A percentile compares a stretch with the other conserved stretches of the same genome.
phyloP scores from a whole-genome alignment of 2,329 filamentous ascomycete genomes.

The Alternaria brassicae region DNA sequence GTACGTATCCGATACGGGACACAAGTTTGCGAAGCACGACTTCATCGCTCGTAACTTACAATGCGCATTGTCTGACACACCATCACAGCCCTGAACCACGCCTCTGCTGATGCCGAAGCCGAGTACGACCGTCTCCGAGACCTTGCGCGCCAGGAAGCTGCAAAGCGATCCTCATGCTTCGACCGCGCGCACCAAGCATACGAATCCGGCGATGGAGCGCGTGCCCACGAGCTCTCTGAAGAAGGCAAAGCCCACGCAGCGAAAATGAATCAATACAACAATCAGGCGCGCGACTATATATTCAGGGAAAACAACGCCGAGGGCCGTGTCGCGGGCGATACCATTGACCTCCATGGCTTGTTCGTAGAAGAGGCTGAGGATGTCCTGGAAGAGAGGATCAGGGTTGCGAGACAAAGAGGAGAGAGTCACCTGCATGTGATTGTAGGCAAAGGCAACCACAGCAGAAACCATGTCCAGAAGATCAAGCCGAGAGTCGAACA shows the following conservation, averaged over 20 bases:
- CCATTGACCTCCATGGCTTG: conserved; percentile 92
- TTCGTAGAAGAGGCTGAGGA: conserved; percentile 94
- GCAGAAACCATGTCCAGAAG: conserved; percentile 81
- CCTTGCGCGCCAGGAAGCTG: conserved; percentile 79
- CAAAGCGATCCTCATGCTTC: conserved; percentile 79
- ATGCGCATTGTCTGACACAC: background rate
- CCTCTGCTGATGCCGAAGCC: conserved; percentile 62
- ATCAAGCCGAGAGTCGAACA: conserved; percentile 94
- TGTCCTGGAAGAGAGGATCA: conserved; percentile 85
- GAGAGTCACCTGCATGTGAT: conserved; percentile 91
- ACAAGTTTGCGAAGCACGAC: background rate
- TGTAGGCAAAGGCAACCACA: conserved; percentile 94
- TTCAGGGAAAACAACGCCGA: conserved; percentile 92
- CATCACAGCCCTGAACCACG: conserved; percentile 45
- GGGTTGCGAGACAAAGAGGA: conserved; percentile 73
- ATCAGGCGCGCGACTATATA: conserved; percentile 89
- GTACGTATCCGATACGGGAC: conserved; percentile 27
- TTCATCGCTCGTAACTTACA: background rate
- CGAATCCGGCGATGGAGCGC: conserved; percentile 78
- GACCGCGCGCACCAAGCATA: conserved; percentile 76
- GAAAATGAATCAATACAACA: conserved; percentile 87
- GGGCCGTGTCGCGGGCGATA: conserved; percentile 77
- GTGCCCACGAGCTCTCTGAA: conserved; percentile 83
- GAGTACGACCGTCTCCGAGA: conserved; percentile 93
- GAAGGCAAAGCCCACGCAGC: conserved; percentile 84